These are phyloP conservation scores for Sporothrix pallida DNA, from an alignment of 2,329 filamentous ascomycete genomes.

Conservation along the genomic window DNA sequence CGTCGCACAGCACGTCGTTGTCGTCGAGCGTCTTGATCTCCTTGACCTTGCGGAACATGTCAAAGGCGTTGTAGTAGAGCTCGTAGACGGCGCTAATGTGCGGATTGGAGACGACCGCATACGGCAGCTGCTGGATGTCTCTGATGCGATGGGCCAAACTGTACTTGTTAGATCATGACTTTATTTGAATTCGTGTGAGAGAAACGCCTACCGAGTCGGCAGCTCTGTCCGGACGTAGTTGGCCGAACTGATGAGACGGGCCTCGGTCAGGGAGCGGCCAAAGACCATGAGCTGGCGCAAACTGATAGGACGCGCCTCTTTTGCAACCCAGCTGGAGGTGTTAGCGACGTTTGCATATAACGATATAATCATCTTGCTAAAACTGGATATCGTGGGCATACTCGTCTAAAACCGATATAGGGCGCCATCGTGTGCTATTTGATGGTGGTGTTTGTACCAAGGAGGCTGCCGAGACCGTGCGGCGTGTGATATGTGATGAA, in stretches of 20 bases:
- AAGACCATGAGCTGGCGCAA: constrained; percentile 97
- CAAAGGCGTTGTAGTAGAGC: constrained; percentile 96
- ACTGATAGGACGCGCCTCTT: constrained; percentile 92
- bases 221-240: constrained; percentile 98
- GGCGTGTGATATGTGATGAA: neutral
- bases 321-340: constrained; percentile 79
- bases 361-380: too few species aligned
- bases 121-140: constrained; percentile 95
- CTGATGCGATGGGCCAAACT: constrained; percentile 92
- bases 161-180: neutral
- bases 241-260: constrained; percentile 86
- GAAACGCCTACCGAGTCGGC: constrained; percentile 70
- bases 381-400: constrained; percentile 46
- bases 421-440: constrained; percentile 58
- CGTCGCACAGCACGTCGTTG: constrained; percentile 84
- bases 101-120: constrained; percentile 92
- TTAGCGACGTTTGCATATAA: neutral
- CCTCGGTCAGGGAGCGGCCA: constrained; percentile 88
- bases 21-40: constrained; percentile 87
- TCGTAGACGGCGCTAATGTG: constrained; percentile 96
- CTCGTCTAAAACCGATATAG: constrained; percentile 69
- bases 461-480: constrained; percentile 12
- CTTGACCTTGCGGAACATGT: constrained; percentile 80
- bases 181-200: neutral
- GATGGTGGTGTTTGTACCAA: constrained; percentile 13